Evolutionary conservation across 163 green algal species (phyloP).

Genomic region (Chloromonas sp.): DNA sequence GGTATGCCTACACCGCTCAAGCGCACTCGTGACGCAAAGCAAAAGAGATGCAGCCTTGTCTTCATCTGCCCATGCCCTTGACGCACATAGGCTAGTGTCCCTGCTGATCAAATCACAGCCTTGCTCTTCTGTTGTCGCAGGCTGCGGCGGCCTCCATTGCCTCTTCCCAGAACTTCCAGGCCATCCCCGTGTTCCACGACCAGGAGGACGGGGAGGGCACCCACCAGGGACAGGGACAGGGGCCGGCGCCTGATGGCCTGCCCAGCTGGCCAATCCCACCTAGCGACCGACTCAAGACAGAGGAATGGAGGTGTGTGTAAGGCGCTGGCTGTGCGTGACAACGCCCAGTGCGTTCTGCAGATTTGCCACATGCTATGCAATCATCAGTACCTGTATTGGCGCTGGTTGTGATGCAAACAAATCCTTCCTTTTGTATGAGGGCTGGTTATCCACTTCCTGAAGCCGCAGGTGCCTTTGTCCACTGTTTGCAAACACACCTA

Average conservation of each 20-base stretch:
- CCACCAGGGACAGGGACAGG: not conserved
- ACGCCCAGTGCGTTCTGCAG: too few species aligned
- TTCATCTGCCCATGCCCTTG: too few species aligned
- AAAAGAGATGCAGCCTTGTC: too few species aligned
- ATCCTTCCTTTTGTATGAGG: too few species aligned
- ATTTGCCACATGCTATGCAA: not conserved
- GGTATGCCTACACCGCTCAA: too few species aligned
- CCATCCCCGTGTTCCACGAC: not conserved
- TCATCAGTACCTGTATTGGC: not conserved
- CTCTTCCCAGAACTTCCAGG: not conserved
- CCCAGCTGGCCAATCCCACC: not conserved
- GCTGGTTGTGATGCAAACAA: not conserved
- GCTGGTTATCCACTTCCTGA: too few species aligned
- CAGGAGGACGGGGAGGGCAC: not conserved
- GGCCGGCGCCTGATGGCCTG: not conserved
- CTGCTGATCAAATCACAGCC: too few species aligned
- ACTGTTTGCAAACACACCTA: not conserved
- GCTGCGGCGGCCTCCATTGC: not conserved
- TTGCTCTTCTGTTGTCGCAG: not conserved
- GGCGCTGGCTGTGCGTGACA: not conserved
- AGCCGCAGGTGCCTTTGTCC: not conserved
- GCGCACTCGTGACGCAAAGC: too few species aligned
- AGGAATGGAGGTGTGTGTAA: constrained; percentile 1
- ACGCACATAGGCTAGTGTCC: too few species aligned
- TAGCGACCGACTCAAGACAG: not conserved